A percentile compares a stretch with the other conserved stretches of the same genome.
Conservation (phyloP, 2,329 filamentous ascomycete genomes). For the Alternaria angustiovoidea region DNA sequence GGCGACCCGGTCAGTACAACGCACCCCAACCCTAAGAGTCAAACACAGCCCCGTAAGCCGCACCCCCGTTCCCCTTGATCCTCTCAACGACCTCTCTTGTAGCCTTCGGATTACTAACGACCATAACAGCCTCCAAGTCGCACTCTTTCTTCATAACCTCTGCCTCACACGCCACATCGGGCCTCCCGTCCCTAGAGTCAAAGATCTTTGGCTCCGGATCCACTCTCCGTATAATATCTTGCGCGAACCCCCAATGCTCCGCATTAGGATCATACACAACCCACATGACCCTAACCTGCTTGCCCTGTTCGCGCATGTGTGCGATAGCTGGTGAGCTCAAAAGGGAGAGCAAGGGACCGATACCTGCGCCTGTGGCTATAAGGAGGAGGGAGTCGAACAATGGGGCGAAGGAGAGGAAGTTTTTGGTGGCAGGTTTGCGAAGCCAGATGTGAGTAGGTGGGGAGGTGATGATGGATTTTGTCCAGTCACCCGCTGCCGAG, state of each 20-base stretch:
- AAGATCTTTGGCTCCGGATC: slow-evolving; percentile 25
- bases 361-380: slow-evolving; percentile 35
- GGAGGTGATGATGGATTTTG: slow-evolving; percentile 18
- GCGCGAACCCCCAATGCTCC: slow-evolving; percentile 25
- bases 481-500: slow-evolving; percentile 50
- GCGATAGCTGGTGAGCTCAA: slow-evolving; percentile 19
- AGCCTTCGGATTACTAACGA: slow-evolving; percentile 30
- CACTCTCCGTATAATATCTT: slow-evolving; percentile 18
- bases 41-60: slow-evolving; percentile 36
- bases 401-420: slow-evolving; percentile 30
- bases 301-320: slow-evolving; percentile 12
- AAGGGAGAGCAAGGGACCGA: slow-evolving; percentile 32
- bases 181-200: slow-evolving; percentile 16
- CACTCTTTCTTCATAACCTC: slow-evolving; percentile 1
- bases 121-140: slow-evolving; percentile 27
- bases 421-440: slow-evolving; percentile 24
- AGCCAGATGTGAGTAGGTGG: slow-evolving; percentile 28
- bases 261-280: slow-evolving; percentile 20
- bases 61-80: slow-evolving; percentile 18
- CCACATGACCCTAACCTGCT: slow-evolving; percentile 28
- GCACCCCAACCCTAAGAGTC: slow-evolving; percentile 20
- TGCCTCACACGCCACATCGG: slow-evolving; percentile 27
- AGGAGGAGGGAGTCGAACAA: slow-evolving; percentile 31
- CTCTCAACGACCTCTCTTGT: slow-evolving; percentile 24
- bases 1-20: neutral